These are phyloP conservation scores for Asterionellopsis glacialis DNA, from an alignment of 108 stramenopile species.

Conservation along the genomic window DNA sequence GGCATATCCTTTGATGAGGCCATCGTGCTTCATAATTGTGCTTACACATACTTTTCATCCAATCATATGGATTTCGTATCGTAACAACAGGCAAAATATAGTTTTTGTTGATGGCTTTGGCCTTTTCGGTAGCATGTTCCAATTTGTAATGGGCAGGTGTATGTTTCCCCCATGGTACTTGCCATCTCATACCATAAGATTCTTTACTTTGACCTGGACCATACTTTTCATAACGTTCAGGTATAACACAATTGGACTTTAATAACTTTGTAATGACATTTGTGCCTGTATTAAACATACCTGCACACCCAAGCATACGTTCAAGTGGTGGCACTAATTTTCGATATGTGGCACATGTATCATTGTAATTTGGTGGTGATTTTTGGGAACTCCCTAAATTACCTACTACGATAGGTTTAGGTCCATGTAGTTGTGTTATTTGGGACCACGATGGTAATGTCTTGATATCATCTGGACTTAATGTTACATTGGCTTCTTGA, in stretches of 20 bases:
- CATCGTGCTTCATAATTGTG: slow-evolving; percentile 39
- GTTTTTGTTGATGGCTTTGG: slow-evolving; percentile 16
- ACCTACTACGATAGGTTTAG: slow-evolving; percentile 23
- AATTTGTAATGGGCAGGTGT: slow-evolving; percentile 21
- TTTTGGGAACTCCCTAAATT: too few relatives aligned
- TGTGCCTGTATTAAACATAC: slow-evolving; percentile 87
- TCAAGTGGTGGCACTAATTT: slow-evolving; percentile 17
- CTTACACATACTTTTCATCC: slow-evolving; percentile 73
- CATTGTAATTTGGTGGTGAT: too few relatives aligned
- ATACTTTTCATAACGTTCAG: not conserved
- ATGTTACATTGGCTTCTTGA: slow-evolving; percentile 32
- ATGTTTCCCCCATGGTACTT: slow-evolving; percentile 41
- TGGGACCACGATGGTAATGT: not conserved
- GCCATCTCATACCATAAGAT: not conserved
- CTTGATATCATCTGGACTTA: slow-evolving; percentile 42
- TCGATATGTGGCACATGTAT: not conserved
- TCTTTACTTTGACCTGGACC: not conserved
- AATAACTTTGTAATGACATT: slow-evolving; percentile 65
- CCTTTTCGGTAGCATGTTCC: slow-evolving; percentile 13
- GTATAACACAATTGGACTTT: slow-evolving; percentile 49
- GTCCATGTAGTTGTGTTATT: slow-evolving; percentile 5
- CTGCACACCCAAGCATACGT: slow-evolving; percentile 24
- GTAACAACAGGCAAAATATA: slow-evolving; percentile 62
- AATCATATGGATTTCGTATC: slow-evolving; percentile 69
- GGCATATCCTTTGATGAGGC: slow-evolving; percentile 1